Evolutionary conservation across 345 rosid genomes (phyloP).

Genomic region (Kernera saxatilis): DNA sequence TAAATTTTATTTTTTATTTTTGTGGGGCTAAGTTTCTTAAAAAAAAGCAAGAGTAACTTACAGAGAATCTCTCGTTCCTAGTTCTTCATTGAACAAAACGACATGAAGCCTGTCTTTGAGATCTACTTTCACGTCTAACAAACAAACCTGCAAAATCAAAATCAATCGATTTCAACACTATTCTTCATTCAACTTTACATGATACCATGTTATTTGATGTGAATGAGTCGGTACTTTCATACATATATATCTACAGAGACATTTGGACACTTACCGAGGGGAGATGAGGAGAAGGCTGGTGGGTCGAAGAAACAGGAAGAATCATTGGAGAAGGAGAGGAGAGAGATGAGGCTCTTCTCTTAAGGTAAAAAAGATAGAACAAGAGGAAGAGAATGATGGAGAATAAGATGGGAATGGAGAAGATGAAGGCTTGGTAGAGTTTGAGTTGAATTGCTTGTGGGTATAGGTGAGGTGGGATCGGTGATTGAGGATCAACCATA

Average conservation of each 20-base stretch:
- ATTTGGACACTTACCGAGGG: constrained; percentile 42
- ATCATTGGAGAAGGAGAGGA: constrained; percentile 36
- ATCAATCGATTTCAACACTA: not conserved
- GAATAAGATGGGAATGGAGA: constrained; percentile 91
- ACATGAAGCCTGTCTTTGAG: constrained; percentile 58
- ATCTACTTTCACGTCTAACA: constrained; percentile 54
- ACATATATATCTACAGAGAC: constrained; percentile 2
- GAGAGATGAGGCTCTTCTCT: constrained; percentile 69
- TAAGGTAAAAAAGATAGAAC: constrained; percentile 90
- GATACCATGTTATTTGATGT: not conserved
- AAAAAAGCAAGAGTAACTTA: constrained; percentile 39
- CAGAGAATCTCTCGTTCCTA: constrained; percentile 68
- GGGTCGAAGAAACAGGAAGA: constrained; percentile 40
- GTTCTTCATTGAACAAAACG: constrained; percentile 71
- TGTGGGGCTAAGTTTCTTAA: not conserved
- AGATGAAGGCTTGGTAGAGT: constrained; percentile 93
- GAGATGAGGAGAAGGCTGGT: constrained; percentile 37
- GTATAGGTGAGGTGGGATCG: constrained; percentile 61
- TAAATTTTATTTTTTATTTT: not conserved
- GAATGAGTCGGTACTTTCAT: constrained; percentile 2
- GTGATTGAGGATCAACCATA: constrained; percentile 66
- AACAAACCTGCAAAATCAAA: constrained; percentile 39
- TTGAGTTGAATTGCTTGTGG: constrained; percentile 85
- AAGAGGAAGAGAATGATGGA: constrained; percentile 80
- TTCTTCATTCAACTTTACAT: not conserved